Evolutionary conservation across 345 rosid species (phyloP).

Genomic region (Sonneratia alba): DNA sequence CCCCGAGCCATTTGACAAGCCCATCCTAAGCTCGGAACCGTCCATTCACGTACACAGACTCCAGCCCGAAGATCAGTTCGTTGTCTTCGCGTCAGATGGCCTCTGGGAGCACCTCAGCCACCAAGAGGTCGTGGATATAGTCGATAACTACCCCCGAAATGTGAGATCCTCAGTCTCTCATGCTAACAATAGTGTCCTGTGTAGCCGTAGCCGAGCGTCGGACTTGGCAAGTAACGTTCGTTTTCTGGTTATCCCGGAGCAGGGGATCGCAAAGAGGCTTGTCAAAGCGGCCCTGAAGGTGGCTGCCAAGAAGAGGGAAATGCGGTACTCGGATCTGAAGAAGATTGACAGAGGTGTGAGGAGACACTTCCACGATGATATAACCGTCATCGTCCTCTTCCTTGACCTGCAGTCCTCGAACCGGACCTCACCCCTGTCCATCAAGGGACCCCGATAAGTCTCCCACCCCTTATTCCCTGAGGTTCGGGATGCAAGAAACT

Average conservation of each 20-base stretch:
- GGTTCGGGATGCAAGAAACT: not conserved
- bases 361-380: conserved; percentile 77
- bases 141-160: conserved; percentile 36
- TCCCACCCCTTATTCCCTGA: not conserved
- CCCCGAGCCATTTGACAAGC: conserved; percentile 42
- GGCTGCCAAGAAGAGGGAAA: conserved; percentile 82
- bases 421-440: conserved; percentile 28
- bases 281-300: conserved; percentile 50
- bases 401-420: conserved; percentile 18
- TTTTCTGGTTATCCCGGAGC: conserved; percentile 5
- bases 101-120: conserved; percentile 82
- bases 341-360: conserved; percentile 55
- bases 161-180: conserved; percentile 22
- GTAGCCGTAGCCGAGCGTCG: not conserved
- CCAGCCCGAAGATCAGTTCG: conserved; percentile 50
- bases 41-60: conserved; percentile 41
- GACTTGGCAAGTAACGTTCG: not conserved
- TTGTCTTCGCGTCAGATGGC: conserved; percentile 85
- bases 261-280: conserved; percentile 72
- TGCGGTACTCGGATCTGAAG: conserved; percentile 64
- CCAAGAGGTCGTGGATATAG: conserved; percentile 58
- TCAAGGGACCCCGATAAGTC: conserved; percentile 33
- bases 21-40: conserved; percentile 67
- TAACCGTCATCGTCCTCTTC: conserved; percentile 44
- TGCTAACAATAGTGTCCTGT: not conserved